Evolutionary conservation across 768 basidiomycete species (phyloP), one percentile per base, ranked within the genome.

Genomic region (Mycena chlorophos): DNA sequence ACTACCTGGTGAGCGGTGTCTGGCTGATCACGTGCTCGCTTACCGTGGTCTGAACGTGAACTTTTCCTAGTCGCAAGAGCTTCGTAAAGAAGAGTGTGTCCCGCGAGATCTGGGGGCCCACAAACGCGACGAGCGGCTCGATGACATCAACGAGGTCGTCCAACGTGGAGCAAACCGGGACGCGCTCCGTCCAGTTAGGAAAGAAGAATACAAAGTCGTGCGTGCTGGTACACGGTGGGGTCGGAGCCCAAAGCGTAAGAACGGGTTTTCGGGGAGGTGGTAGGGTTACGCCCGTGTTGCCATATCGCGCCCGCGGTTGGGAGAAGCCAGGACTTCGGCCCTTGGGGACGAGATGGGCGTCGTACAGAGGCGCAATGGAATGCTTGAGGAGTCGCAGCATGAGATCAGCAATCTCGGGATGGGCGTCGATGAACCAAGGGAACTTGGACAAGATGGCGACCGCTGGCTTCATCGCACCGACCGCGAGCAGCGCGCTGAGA

Each of bases 161-260:
- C 48, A 84, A 66, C 0, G 75, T 75, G 5, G 75, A 71, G 66
- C 88, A 88, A 27, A 85, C 62, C 4, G 90, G 91, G 27, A 95
- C 74, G 47, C 80, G 78, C 42, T 87, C 81, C 14, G 73, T 69
- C 94, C 94, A 98, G 53, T 85, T 78, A 13, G 92, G 89, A 69
- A 87, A 96, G 79, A 97, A 98, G 77, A 91, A 97, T 4, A 91
- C 82, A 63, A 92, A 96, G 49, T 88, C 84, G n/a, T 79, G 80
- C 3, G 76, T 79, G 51, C 75, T 81, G 20, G 92, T 94, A 62
- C 83, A 80, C 0, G 91, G 88, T 23, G 95, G 94, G 13, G 83
- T 81, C 3, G 95, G 95, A 2, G 89, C 88, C 69, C 81, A 81
- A 3, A 89, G 71, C 0, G 91, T 91, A n/a, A 94, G 75, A 3